Evolutionary conservation across 768 basidiomycete species (phyloP), one percentile per base, ranked within the genome.

Genomic region (Dioszegia hungarica): DNA sequence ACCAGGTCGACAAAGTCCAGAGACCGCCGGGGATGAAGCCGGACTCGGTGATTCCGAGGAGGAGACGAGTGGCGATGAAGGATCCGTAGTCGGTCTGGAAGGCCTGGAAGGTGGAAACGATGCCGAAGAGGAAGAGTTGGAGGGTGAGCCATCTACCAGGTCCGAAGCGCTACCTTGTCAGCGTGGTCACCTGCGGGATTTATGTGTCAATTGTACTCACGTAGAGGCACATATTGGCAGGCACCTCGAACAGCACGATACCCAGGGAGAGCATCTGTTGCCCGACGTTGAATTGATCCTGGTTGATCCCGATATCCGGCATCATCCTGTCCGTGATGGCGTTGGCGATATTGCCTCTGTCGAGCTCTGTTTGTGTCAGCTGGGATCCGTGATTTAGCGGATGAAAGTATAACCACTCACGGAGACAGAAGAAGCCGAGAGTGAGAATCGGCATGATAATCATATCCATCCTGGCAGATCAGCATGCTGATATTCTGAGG

Each of bases 211-310:
- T n/a, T n/a, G n/a, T 22, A 44, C 43, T 20, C 25, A 8, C 5
- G 33, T 49, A 34, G 6, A 49, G 33, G 5, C 68, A 37, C 28
- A 72, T 47, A 22, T 74, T 68, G 45, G 59, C 56, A 0, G 73
- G 73, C 14, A 72, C 40, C 51, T 74, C 74, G 37, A 69, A 61
- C 0, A 75, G 56, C 6, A 75, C 70, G 38, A 75, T 73, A 33
- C 62, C 70, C 8, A 68, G 51, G 3, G 66, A 69, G 24, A 73
- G 60, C n/a, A 75, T 54, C 17, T 63, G 63, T 37, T 75, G 72
- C 17, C 70, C 72, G 25, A 59, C 49, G 54, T 69, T 69, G 58
- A 63, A 56, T 28, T 71, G 55, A 22, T 64, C 55, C n/a, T 60
- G 57, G 25, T 48, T 61, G 25, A 73, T 64, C 0, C 57, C 60